Evolutionary conservation across 176 grass and related monocot genomes (phyloP).

Genomic region (Zizania latifolia): DNA sequence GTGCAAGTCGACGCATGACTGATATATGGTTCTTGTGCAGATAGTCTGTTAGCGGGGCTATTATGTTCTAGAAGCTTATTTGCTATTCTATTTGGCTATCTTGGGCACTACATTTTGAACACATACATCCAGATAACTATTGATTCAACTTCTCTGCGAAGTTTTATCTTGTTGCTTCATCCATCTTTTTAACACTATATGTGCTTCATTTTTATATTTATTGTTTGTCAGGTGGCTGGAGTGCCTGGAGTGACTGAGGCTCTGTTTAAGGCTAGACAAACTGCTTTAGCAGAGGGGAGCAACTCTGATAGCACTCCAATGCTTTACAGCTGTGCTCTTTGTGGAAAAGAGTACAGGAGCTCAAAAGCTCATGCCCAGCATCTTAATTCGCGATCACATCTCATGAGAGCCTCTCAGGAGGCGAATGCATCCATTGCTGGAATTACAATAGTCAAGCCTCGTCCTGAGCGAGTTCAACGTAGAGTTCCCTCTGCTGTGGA

Average conservation of each 20-base stretch:
- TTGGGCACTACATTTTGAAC: background rate
- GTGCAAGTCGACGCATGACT: background rate
- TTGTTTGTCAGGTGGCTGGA: slow-evolving; percentile 63
- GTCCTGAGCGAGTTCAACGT: slow-evolving; percentile 39
- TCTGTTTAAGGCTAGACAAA: slow-evolving; percentile 77
- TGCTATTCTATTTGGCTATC: background rate
- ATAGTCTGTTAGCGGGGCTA: background rate
- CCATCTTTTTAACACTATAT: background rate
- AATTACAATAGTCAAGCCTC: slow-evolving; percentile 68
- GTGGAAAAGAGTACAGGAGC: slow-evolving; percentile 89
- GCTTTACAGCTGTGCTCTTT: slow-evolving; percentile 84
- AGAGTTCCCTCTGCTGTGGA: slow-evolving; percentile 34
- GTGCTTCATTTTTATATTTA: background rate
- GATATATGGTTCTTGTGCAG: background rate
- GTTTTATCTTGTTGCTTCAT: background rate
- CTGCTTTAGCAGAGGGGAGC: slow-evolving; percentile 55
- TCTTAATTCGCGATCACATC: slow-evolving; percentile 70
- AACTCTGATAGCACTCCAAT: slow-evolving; percentile 55
- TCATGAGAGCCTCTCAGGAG: slow-evolving; percentile 67
- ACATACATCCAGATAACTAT: background rate
- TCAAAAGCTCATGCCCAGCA: slow-evolving; percentile 76
- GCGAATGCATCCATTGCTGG: slow-evolving; percentile 59
- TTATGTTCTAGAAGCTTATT: background rate
- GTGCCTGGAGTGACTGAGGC: slow-evolving; percentile 82
- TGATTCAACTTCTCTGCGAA: background rate